Percentiles rank a stretch among this genome's conserved stretches.
Evolutionary conservation across 768 basidiomycete genomes (phyloP).

Genomic region (Gelatoporia subvermispora): DNA sequence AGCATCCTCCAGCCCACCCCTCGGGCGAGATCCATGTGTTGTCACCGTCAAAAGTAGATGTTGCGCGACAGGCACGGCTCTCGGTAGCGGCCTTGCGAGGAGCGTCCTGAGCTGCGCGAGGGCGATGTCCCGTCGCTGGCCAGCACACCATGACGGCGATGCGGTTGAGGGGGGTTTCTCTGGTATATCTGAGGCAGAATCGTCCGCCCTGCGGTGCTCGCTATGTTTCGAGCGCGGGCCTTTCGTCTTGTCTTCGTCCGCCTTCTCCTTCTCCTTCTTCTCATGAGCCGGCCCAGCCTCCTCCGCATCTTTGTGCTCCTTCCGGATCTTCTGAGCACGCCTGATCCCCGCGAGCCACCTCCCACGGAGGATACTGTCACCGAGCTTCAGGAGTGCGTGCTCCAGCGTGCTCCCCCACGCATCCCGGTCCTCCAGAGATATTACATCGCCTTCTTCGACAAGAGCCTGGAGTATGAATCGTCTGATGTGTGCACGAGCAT

Average conservation of each 20-base stretch:
- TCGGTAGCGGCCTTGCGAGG: constrained; percentile 8
- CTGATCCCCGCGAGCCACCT: constrained; percentile 46
- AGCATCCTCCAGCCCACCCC: constrained; percentile 32
- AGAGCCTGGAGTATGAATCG: constrained; percentile 21
- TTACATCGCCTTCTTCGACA: constrained; percentile 13
- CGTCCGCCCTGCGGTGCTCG: too few relatives aligned
- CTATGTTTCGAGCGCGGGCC: too few relatives aligned
- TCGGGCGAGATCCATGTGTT: constrained; percentile 23
- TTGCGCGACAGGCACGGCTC: constrained; percentile 27
- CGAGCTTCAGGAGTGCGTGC: constrained; percentile 43
- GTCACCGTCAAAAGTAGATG: constrained; percentile 52
- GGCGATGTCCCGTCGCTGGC: constrained; percentile 21
- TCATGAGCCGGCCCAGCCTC: constrained; percentile 15
- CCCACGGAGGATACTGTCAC: constrained; percentile 32
- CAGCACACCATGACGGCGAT: constrained; percentile 10
- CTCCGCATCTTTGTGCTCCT: constrained; percentile 22
- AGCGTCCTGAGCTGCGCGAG: constrained; percentile 15
- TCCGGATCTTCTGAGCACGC: constrained; percentile 27
- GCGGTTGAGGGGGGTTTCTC: neutral
- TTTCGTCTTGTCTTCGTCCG: constrained; percentile 14
- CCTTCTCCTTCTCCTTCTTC: constrained; percentile 17
- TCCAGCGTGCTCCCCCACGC: constrained; percentile 44
- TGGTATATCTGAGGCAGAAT: too few relatives aligned
- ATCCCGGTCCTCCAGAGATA: constrained; percentile 20
- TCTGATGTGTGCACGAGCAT: constrained; percentile 21